Percentiles rank a stretch among this genome's conserved stretches.
Evolutionary conservation across 2,329 filamentous ascomycete genomes (phyloP).

Genomic region (Cytospora paraplurivora): DNA sequence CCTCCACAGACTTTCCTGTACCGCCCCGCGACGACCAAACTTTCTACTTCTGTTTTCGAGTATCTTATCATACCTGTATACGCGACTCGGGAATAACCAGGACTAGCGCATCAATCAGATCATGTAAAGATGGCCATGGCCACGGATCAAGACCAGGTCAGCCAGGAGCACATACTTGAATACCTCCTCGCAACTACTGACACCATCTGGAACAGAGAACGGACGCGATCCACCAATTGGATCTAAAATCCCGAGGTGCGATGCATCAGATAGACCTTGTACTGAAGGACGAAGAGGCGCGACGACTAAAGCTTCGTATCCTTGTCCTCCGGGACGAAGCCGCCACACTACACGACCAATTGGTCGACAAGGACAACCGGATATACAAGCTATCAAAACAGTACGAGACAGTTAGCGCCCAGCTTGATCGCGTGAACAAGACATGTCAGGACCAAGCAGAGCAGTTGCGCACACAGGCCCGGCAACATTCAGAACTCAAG

Average conservation of each 20-base stretch:
- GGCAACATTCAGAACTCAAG: constrained; percentile 52
- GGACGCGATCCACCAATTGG: constrained; percentile 57
- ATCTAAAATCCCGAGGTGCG: constrained; percentile 69
- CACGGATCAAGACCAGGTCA: constrained; percentile 40
- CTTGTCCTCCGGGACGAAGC: constrained; percentile 77
- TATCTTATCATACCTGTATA: constrained; percentile 32
- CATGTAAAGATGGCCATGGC: constrained; percentile 36
- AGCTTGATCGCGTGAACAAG: constrained; percentile 48
- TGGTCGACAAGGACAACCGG: constrained; percentile 61
- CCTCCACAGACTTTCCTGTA: background rate
- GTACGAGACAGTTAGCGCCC: constrained; percentile 43
- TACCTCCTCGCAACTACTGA: constrained; percentile 2
- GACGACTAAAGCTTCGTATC: constrained; percentile 68
- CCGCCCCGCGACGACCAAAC: background rate
- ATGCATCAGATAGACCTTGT: constrained; percentile 67
- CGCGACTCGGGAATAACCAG: constrained; percentile 30
- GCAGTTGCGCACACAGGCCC: constrained; percentile 51
- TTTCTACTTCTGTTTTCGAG: background rate
- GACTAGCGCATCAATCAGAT: constrained; percentile 32
- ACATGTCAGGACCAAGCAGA: constrained; percentile 49
- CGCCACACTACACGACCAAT: constrained; percentile 64
- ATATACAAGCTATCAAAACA: constrained; percentile 51
- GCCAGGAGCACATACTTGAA: constrained; percentile 15
- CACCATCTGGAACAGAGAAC: constrained; percentile 41
- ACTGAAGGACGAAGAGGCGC: constrained; percentile 72